These are phyloP conservation scores for Pezicula radicicola DNA, from an alignment of 2,329 filamentous ascomycete genomes.

Conservation along the genomic window DNA sequence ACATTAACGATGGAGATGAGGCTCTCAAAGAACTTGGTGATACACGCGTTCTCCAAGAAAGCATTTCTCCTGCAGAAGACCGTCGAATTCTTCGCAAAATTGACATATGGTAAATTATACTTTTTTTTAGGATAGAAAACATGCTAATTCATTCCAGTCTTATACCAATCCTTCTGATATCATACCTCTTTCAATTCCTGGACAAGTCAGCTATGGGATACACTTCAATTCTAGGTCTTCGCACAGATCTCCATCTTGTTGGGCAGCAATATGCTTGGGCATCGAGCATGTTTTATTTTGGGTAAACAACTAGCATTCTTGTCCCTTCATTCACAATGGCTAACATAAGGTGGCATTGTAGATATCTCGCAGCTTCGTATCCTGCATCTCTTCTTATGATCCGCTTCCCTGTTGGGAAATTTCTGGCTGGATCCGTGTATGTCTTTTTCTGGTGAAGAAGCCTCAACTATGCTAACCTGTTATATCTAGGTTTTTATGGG, in stretches of 20 bases:
- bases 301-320: not conserved
- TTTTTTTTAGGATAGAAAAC: not conserved
- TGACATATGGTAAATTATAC: constrained; percentile 1
- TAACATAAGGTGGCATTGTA: too few relatives aligned
- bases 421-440: constrained; percentile 1
- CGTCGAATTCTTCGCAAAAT: constrained; percentile 4
- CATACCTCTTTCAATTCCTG: constrained; percentile 1
- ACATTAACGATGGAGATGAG: not conserved
- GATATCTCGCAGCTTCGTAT: constrained; percentile 1
- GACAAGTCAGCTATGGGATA: constrained; percentile 1
- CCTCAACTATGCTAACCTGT: not conserved
- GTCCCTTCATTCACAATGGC: too few relatives aligned
- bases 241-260: constrained; percentile 22
- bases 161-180: constrained; percentile 1
- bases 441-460: not conserved
- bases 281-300: constrained; percentile 4
- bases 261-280: constrained; percentile 16
- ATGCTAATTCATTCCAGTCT: constrained; percentile 1
- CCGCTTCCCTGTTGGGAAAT: constrained; percentile 2
- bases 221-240: not conserved
- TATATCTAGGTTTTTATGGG: constrained; percentile 5
- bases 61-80: constrained; percentile 1
- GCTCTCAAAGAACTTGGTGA: not conserved
- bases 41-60: not conserved
- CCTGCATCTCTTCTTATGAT: constrained; percentile 2